Evolutionary conservation across 306 rosid species (phyloP).

Genomic region (Gastrolobium villosum): DNA sequence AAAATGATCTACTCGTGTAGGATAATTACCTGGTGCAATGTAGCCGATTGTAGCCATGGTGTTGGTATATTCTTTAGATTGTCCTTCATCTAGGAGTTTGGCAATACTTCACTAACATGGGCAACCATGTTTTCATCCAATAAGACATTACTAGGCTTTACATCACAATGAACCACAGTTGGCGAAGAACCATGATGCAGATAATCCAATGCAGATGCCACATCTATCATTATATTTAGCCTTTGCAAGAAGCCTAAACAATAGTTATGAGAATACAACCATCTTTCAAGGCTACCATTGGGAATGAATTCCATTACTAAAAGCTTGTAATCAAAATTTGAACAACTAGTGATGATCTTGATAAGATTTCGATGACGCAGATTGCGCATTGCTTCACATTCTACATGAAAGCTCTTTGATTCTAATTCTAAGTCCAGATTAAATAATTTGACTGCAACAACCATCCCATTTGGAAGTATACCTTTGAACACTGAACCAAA

Average conservation of each 20-base stretch:
- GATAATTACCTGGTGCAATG: conserved; percentile 36
- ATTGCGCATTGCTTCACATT: conserved; percentile 48
- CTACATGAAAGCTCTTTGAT: conserved; percentile 41
- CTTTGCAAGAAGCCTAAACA: conserved; percentile 46
- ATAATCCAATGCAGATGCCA: conserved; percentile 50
- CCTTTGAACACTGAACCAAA: conserved; percentile 40
- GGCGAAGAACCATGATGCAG: conserved; percentile 39
- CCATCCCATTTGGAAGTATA: conserved; percentile 31
- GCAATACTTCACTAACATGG: conserved; percentile 47
- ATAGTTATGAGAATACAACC: conserved; percentile 44
- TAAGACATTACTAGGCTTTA: conserved; percentile 40
- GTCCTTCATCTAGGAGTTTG: conserved; percentile 30
- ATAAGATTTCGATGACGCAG: conserved; percentile 46
- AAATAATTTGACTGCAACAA: conserved; percentile 35
- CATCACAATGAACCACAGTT: conserved; percentile 41
- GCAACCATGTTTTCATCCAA: conserved; percentile 40
- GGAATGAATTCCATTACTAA: conserved; percentile 47
- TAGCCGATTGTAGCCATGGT: conserved; percentile 42
- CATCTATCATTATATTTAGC: conserved; percentile 49
- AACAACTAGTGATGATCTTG: conserved; percentile 41
- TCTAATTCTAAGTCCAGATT: conserved; percentile 33
- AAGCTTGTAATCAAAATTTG: conserved; percentile 33
- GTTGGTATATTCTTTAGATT: conserved; percentile 27
- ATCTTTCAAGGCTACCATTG: conserved; percentile 47
- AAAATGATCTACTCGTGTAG: neutral